Conservation (phyloP, 176 grass and related monocot species). For the Zoysia japonica region DNA sequence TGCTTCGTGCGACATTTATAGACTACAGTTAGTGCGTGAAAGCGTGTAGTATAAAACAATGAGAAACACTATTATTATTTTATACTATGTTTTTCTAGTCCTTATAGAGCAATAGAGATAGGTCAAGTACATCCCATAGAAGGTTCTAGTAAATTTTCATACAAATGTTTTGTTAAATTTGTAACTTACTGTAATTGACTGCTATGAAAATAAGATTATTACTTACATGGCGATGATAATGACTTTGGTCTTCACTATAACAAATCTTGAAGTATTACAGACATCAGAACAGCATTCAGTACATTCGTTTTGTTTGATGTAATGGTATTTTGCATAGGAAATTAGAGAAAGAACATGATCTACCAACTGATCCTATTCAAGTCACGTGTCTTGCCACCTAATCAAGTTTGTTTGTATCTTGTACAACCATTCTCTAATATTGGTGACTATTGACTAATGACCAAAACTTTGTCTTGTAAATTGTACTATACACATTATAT, state of each 20-base stretch:
- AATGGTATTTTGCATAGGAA: neutral
- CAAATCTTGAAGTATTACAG: neutral
- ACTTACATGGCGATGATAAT: neutral
- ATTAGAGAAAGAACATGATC: neutral
- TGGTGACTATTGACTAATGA: neutral
- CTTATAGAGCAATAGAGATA: neutral
- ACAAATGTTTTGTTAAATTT: neutral
- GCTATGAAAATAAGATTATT: neutral
- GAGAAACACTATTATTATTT: neutral
- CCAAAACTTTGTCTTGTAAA: neutral
- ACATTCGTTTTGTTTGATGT: neutral
- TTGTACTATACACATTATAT: neutral
- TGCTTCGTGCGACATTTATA: neutral
- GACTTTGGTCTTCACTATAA: neutral
- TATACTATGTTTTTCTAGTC: neutral
- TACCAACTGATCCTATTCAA: neutral
- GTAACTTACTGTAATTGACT: neutral
- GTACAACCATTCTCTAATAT: neutral
- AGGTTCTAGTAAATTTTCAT: neutral
- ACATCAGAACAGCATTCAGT: neutral
- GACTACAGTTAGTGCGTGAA: neutral
- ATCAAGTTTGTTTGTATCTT: neutral
- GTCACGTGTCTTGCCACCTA: neutral
- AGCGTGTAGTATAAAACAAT: neutral
- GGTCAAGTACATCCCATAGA: neutral